phyloP scores from a whole-genome alignment of 768 basidiomycete species.

The Suillus lakei region DNA sequence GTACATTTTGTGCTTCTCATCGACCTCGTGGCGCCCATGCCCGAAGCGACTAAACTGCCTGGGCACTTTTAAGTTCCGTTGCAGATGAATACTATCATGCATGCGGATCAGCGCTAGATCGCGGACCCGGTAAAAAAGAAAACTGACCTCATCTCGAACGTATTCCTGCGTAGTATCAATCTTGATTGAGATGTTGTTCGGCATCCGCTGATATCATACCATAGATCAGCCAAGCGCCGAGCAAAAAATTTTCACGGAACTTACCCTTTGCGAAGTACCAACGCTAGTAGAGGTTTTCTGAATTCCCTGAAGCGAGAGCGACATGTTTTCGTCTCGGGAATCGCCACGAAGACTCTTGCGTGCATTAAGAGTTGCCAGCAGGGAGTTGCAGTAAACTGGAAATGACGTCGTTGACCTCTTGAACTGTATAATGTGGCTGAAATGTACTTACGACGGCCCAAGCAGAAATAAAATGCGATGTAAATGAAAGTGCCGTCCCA shows the following conservation, averaged over 20 bases:
- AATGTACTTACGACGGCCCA: constrained; percentile 54
- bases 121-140: background rate
- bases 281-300: constrained; percentile 26
- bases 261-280: constrained; percentile 18
- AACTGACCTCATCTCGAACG: constrained; percentile 43
- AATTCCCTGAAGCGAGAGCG: constrained; percentile 29
- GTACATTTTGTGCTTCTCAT: constrained; percentile 10
- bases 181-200: constrained; percentile 64
- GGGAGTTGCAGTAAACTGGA: constrained; percentile 62
- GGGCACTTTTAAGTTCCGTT: constrained; percentile 5
- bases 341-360: constrained; percentile 48
- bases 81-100: constrained; percentile 2
- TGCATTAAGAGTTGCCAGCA: constrained; percentile 64
- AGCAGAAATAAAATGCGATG: constrained; percentile 62
- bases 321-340: constrained; percentile 12
- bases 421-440: background rate
- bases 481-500: constrained; percentile 58
- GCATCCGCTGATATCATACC: constrained; percentile 20
- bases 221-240: background rate
- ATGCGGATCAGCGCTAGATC: constrained; percentile 8
- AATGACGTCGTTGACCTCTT: constrained; percentile 4
- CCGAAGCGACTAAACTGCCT: background rate
- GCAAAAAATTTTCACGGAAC: background rate
- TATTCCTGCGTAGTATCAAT: constrained; percentile 65
- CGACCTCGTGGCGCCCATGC: background rate